Evolutionary conservation across 2,329 filamentous ascomycete genomes (phyloP), one percentile per base, ranked within the genome.

Genomic region (Exophiala bonariae): DNA sequence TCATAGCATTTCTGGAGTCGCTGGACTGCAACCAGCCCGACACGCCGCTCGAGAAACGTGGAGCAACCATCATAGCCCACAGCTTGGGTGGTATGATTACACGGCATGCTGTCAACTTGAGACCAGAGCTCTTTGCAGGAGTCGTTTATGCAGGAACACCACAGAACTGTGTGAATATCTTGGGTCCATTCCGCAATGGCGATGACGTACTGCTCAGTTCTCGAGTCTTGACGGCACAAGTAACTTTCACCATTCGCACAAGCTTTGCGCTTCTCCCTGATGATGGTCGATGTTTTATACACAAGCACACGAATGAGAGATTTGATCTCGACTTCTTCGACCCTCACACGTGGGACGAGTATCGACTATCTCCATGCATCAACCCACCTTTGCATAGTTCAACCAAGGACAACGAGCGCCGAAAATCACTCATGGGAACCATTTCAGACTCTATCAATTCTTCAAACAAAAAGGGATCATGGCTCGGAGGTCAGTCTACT

Each of bases 121-220:
- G 83, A 13, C 92, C 92, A 0, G 86, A 95, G 3, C 78, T 97
- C 2, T 95, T 96, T 60, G 80, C 86, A 0, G 90, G 90, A 0
- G 87, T 96, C 1, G 66, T 96, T 2, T 97, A 89, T 62, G 90
- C 88, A 1, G 92, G 91, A 7, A 83, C 86, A 1, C 91, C 91
- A 1, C 85, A 92, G 57, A 81, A 86, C 44, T 96, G 90, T 63
- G 82, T 96, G 63, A 96, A 96, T 63, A 93, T 96, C 41, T 77
- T 96, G 3, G 92, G 92, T 0, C 91, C 91, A 1, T 67, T 97
- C 10, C 83, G 91, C 28, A 92, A 95, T 59, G 91, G 91, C n/a
- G 91, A 97, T 62, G 87, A 91, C 14, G 90, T 96, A 1, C 77
- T 96, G 1, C 76, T 96, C 49, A 95, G 91, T 60, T 90, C 90